phyloP scores from a whole-genome alignment of 2,329 filamentous ascomycete genomes.

The Tolypocladium ophioglossoides region DNA sequence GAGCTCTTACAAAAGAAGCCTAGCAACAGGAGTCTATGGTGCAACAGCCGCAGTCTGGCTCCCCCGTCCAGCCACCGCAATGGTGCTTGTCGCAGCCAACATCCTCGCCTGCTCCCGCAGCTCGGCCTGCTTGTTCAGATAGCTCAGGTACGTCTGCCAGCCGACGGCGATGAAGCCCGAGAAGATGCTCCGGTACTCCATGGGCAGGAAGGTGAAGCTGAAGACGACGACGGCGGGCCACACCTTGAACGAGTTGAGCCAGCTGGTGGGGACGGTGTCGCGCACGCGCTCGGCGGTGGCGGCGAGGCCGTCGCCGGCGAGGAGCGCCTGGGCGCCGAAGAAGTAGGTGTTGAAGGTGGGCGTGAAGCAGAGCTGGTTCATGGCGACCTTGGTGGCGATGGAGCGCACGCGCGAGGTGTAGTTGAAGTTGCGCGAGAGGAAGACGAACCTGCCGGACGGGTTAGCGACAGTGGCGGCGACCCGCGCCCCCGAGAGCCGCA shows the following conservation, averaged over 20 bases:
- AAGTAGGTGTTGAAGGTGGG: constrained; percentile 78
- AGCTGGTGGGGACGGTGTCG: constrained; percentile 65
- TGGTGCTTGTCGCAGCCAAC: neutral
- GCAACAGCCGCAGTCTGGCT: neutral
- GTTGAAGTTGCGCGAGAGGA: constrained; percentile 74
- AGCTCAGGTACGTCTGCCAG: constrained; percentile 87
- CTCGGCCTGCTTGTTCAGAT: constrained; percentile 66
- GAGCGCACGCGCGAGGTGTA: constrained; percentile 63
- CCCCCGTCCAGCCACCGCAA: neutral
- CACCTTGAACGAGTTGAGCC: constrained; percentile 71
- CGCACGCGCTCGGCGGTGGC: constrained; percentile 62
- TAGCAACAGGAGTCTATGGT: neutral
- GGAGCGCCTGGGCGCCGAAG: constrained; percentile 66
- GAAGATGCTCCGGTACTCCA: constrained; percentile 73
- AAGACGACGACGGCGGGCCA: constrained; percentile 85
- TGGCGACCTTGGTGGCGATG: constrained; percentile 62
- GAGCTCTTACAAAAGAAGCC: neutral
- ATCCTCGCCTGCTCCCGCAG: constrained; percentile 6
- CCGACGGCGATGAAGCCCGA: constrained; percentile 70
- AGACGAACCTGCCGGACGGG: constrained; percentile 76
- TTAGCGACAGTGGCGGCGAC: no score
- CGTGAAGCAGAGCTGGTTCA: constrained; percentile 75
- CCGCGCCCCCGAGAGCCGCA: no score
- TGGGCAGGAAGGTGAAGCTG: constrained; percentile 71
- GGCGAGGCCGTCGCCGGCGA: constrained; percentile 54